A percentile compares a stretch with the other conserved stretches of the same genome.
phyloP scores from a whole-genome alignment of 176 grass and related monocot species.

The Canna indica region DNA sequence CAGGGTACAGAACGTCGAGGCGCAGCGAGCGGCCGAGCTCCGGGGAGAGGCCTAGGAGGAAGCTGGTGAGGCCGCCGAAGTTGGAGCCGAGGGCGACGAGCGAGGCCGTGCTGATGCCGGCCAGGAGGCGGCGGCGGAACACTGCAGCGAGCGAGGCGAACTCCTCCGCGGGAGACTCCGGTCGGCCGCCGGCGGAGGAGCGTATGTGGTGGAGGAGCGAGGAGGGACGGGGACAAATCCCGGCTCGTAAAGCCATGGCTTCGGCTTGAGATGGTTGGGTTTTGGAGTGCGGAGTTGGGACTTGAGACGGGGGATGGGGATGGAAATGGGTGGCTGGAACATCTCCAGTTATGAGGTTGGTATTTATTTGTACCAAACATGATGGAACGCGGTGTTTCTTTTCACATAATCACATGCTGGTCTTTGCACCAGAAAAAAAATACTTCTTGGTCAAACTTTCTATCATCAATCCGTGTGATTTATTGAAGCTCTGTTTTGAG shows the following conservation, averaged over 20 bases:
- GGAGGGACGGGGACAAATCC: not conserved
- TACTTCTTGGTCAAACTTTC: too few species aligned
- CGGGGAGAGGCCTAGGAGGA: slow-evolving; percentile 77
- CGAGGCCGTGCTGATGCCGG: slow-evolving; percentile 37
- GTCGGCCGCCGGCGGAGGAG: slow-evolving; percentile 13
- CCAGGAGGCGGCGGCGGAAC: slow-evolving; percentile 66
- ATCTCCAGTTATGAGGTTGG: too few species aligned
- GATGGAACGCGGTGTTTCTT: too few species aligned
- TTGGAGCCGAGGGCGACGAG: slow-evolving; percentile 63
- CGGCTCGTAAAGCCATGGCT: slow-evolving; percentile 9
- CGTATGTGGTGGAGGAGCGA: slow-evolving; percentile 10
- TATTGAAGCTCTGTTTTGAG: too few species aligned
- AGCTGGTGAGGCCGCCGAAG: slow-evolving; percentile 80
- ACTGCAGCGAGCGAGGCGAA: slow-evolving; percentile 58
- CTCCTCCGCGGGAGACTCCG: slow-evolving; percentile 29
- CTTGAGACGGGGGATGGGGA: not conserved
- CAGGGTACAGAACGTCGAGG: slow-evolving; percentile 86
- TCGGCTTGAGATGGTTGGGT: too few species aligned
- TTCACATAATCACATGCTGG: too few species aligned
- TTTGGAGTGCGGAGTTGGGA: not conserved
- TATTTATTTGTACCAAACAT: too few species aligned
- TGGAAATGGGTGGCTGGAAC: too few species aligned
- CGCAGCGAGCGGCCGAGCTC: slow-evolving; percentile 52
- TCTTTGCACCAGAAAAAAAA: too few species aligned
- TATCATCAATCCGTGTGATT: too few species aligned